Percentiles rank a stretch among this genome's conserved stretches.
These are phyloP conservation scores for Ogataea philodendri DNA, from an alignment of 805 yeast genomes.

Conservation along the genomic window DNA sequence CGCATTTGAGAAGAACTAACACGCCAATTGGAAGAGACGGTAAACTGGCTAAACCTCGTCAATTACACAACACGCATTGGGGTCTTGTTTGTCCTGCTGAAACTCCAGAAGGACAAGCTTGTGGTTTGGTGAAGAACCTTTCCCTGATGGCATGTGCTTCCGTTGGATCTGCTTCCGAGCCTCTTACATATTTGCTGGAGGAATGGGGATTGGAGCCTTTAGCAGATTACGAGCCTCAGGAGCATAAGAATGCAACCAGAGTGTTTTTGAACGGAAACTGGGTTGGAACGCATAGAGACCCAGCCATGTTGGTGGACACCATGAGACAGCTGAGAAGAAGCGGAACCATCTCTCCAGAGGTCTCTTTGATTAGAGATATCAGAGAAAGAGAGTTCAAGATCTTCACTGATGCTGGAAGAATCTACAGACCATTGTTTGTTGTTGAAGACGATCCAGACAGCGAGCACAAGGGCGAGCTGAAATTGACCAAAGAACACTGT, in stretches of 20 bases:
- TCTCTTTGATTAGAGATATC: conserved; percentile 93
- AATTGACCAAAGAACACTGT: conserved; percentile 81
- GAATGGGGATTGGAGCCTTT: conserved; percentile 99
- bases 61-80: conserved; percentile 99
- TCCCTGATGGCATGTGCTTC: conserved; percentile 97
- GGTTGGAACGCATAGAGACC: conserved; percentile 98
- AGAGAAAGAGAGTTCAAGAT: conserved; percentile 95
- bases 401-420: conserved; percentile 98
- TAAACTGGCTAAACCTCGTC: conserved; percentile 98
- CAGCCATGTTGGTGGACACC: conserved; percentile 86
- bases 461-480: conserved; percentile 70
- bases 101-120: conserved; percentile 99
- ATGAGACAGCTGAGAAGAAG: conserved; percentile 89
- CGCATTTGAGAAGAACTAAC: conserved; percentile 97
- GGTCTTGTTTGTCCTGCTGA: conserved; percentile 99
- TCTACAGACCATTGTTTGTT: conserved; percentile 91
- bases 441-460: conserved; percentile 82
- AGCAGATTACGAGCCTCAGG: conserved; percentile 92
- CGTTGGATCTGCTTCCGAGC: conserved; percentile 96
- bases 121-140: conserved; percentile 96
- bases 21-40: conserved; percentile 99
- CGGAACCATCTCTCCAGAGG: conserved; percentile 95
- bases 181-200: conserved; percentile 86
- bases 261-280: conserved; percentile 98
- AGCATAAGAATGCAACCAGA: conserved; percentile 86